Percentiles rank a stretch among this genome's conserved stretches.
phyloP scores from a whole-genome alignment of 2,329 filamentous ascomycete species.

The Neurospora sp. region DNA sequence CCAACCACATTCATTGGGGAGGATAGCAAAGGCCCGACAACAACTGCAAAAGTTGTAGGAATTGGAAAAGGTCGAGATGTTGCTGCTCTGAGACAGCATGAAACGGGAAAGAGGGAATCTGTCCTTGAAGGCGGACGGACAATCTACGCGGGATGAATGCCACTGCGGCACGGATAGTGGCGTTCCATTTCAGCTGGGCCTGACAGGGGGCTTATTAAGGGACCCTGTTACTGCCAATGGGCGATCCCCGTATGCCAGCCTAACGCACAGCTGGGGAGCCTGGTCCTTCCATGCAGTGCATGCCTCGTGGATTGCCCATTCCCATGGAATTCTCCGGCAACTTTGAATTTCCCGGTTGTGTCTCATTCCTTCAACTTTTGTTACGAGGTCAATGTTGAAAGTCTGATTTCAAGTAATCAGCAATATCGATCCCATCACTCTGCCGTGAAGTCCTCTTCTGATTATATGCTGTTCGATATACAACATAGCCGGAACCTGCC shows the following conservation, averaged over 20 bases:
- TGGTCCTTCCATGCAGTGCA: background rate
- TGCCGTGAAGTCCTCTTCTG: background rate
- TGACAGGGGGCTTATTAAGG: background rate
- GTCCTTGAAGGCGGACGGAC: conserved; percentile 5
- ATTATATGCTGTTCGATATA: background rate
- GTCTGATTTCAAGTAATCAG: background rate
- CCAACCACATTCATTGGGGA: conserved; percentile 10
- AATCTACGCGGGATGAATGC: conserved; percentile 5
- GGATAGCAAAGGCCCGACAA: background rate
- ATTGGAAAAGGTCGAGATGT: conserved; percentile 1
- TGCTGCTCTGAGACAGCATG: background rate
- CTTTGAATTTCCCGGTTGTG: background rate
- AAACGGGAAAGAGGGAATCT: conserved; percentile 8
- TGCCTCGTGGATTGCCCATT: background rate
- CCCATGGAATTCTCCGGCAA: background rate
- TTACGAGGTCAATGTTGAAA: background rate
- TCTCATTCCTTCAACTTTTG: background rate
- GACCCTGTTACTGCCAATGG: background rate
- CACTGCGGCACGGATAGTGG: conserved; percentile 2
- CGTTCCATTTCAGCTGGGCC: background rate
- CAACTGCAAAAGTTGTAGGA: background rate
- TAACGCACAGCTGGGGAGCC: background rate
- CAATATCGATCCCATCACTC: background rate
- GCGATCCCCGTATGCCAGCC: background rate
- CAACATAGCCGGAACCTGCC: background rate